Conservation (phyloP, 441 rosid genomes). For the Syzygium malaccense region DNA sequence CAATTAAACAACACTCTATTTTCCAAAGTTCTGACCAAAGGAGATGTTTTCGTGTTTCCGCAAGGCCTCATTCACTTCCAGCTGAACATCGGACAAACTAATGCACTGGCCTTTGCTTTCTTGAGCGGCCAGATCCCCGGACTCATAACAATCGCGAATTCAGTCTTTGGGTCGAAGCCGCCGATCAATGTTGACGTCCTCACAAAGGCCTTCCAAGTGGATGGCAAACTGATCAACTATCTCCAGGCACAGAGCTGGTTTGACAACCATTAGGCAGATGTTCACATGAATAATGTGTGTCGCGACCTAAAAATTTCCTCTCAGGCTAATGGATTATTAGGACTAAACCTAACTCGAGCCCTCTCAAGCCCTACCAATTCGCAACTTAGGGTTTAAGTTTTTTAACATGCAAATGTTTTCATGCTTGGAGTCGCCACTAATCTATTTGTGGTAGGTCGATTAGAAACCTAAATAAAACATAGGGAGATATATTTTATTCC, state of each 20-base stretch:
- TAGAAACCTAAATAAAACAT: too few relatives aligned
- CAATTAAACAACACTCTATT: background rate
- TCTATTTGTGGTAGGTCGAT: too few relatives aligned
- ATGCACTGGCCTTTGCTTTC: constrained; percentile 7
- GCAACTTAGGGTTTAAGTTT: too few relatives aligned
- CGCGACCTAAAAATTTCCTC: too few relatives aligned
- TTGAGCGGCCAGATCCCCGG: constrained; percentile 11
- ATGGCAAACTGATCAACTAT: background rate
- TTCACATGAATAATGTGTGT: background rate
- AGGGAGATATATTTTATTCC: too few relatives aligned
- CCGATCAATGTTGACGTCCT: background rate
- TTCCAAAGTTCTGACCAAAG: background rate
- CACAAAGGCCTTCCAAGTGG: constrained; percentile 11
- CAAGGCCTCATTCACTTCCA: constrained; percentile 10
- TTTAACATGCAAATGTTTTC: too few relatives aligned
- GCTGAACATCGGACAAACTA: background rate
- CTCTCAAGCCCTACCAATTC: too few relatives aligned
- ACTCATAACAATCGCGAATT: constrained; percentile 2
- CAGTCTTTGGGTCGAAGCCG: constrained; percentile 11
- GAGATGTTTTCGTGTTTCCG: constrained; percentile 11
- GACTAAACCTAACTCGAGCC: too few relatives aligned
- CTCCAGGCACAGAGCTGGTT: background rate
- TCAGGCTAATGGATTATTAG: too few relatives aligned
- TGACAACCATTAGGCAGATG: background rate
- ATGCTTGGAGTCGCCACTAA: too few relatives aligned